A percentile compares a stretch with the other conserved stretches of the same genome.
Evolutionary conservation across 2,329 filamentous ascomycete species (phyloP).

Genomic region (Claviceps pusilla): DNA sequence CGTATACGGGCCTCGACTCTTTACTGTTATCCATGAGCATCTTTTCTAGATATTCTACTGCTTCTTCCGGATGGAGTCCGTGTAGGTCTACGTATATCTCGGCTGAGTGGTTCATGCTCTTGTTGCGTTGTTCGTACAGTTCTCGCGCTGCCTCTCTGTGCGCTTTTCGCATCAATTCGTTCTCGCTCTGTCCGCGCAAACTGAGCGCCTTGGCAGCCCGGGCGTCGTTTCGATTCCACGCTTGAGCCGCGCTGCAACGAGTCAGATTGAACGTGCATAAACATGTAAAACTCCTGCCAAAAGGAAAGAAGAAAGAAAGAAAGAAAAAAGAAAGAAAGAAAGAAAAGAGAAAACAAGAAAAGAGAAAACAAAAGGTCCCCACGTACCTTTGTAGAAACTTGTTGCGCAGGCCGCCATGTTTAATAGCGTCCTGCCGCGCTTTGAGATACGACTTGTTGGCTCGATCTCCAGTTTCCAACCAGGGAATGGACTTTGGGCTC

Average conservation of each 20-base stretch:
- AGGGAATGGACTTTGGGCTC: slow-evolving; percentile 81
- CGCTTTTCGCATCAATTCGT: slow-evolving; percentile 91
- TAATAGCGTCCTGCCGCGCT: slow-evolving; percentile 87
- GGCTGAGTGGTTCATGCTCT: slow-evolving; percentile 34
- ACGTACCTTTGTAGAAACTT: slow-evolving; percentile 84
- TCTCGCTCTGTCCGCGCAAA: slow-evolving; percentile 87
- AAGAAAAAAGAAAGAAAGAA: too few species aligned
- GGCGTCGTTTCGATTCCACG: slow-evolving; percentile 96
- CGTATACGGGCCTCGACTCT: slow-evolving; percentile 67
- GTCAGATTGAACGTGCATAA: background rate
- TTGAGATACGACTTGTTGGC: slow-evolving; percentile 93
- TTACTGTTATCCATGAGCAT: slow-evolving; percentile 70
- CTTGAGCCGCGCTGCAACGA: slow-evolving; percentile 65
- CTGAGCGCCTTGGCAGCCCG: slow-evolving; percentile 90
- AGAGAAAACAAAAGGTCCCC: background rate
- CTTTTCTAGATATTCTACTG: slow-evolving; percentile 81
- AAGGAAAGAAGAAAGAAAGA: too few species aligned
- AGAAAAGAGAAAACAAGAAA: too few species aligned
- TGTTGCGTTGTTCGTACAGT: slow-evolving; percentile 88
- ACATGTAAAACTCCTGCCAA: too few species aligned
- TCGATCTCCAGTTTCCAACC: slow-evolving; percentile 82
- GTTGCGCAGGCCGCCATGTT: slow-evolving; percentile 88
- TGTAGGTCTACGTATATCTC: slow-evolving; percentile 94
- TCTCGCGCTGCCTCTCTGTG: slow-evolving; percentile 86
- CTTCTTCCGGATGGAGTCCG: slow-evolving; percentile 96